Evolutionary conservation across 306 rosid genomes (phyloP), one percentile per base, ranked within the genome.

Genomic region (Cucurbita maxima): DNA sequence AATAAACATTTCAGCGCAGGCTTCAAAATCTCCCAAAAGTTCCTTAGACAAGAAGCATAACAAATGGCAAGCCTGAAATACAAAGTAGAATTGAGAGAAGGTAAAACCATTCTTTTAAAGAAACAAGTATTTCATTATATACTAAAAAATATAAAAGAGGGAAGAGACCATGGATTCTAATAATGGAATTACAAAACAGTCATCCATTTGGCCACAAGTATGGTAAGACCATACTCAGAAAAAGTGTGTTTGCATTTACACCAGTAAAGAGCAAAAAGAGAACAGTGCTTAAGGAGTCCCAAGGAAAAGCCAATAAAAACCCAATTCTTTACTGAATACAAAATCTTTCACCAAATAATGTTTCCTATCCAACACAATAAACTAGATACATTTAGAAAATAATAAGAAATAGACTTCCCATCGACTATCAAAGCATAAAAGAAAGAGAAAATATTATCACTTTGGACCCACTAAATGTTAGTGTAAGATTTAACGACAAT

Each of bases 11-110:
- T 95, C 99, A 14, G 96, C 99, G 67, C 96, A 91, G 70, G 86
- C 85, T 87, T 95, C 97, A 84, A 95, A 95, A 87, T 89, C 99
- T 82, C 93, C 97, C 84, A 95, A 79, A 64, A 91, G 84, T 61
- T 95, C 97, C 90, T 95, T 89, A 1, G 99, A 95, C 81, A 95
- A 83, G 79, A 88, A 89, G 81, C 96, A 86, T 79, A 95, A 82
- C 57, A 95, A 86, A 87, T 88, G 99, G 84, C 99, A 95, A 63
- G 87, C 96, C 99, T 95, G 74, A 75, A 80, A 79, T 68, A 81
- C 78, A 60, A 77, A 45, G 77, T 11, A 58, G 52, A 56, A 79
- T 53, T 18, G 54, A 70, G 59, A 77, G 22, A 76, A 77, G 20
- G 14, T 22, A 61, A 61, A 7, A 11, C 68, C 13, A 37, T 1